These are phyloP conservation scores for Diplodia intermedia DNA, from an alignment of 2,329 filamentous ascomycete genomes.

Conservation along the genomic window DNA sequence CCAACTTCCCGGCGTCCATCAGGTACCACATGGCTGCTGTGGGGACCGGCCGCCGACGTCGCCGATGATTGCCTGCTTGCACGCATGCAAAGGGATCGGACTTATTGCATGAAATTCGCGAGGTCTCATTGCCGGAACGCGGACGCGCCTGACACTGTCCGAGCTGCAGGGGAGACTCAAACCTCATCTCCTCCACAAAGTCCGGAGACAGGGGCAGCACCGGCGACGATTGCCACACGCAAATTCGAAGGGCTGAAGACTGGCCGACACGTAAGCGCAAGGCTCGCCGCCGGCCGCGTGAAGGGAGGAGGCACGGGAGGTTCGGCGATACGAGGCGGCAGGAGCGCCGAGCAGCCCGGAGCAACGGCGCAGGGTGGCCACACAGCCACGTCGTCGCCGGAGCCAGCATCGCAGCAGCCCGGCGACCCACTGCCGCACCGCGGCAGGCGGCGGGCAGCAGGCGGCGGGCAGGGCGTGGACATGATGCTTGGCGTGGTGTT, in stretches of 20 bases:
- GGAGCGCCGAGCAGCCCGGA: not conserved
- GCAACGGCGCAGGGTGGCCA: not conserved
- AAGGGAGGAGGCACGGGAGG: not conserved
- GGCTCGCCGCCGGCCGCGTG: conserved; percentile 2
- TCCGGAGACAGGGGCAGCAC: not conserved
- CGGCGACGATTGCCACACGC: not conserved
- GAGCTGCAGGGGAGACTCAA: too few species aligned
- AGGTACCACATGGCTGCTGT: not conserved
- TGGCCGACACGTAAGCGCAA: conserved; percentile 8
- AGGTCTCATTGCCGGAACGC: not conserved
- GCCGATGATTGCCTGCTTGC: too few species aligned
- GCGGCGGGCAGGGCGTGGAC: not conserved
- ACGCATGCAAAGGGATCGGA: not conserved
- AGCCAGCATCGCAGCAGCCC: not conserved
- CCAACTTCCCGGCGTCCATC: not conserved
- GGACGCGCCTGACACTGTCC: too few species aligned
- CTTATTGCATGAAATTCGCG: not conserved
- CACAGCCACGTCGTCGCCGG: not conserved
- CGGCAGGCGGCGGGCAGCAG: not conserved
- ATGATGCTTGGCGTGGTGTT: conserved; percentile 33
- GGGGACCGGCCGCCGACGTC: not conserved
- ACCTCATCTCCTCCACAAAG: too few species aligned
- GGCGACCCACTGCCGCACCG: not conserved
- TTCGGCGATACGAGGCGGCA: conserved; percentile 16
- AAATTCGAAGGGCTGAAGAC: not conserved